These are phyloP conservation scores for Malassezia nana DNA, from an alignment of 1,284 basidiomycete species.

Conservation along the genomic window DNA sequence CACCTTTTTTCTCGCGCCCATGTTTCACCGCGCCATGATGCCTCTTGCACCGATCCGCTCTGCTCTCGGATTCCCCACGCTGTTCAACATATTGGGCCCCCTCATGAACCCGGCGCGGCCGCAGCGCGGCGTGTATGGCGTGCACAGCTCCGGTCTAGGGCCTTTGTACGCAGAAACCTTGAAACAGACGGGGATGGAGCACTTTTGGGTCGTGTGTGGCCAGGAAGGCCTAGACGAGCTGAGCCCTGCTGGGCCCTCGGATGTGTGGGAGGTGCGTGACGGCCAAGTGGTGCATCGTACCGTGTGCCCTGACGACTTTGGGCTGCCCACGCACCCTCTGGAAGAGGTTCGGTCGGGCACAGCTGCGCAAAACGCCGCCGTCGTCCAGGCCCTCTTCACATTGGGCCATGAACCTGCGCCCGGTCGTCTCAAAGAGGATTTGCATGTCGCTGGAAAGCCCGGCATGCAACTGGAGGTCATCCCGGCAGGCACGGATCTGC, in stretches of 20 bases:
- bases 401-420: neutral
- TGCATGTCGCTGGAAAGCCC: neutral
- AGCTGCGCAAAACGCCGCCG: conserved; percentile 36
- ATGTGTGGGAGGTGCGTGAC: conserved; percentile 51
- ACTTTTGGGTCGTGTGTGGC: conserved; percentile 87
- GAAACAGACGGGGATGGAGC: conserved; percentile 56
- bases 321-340: conserved; percentile 27
- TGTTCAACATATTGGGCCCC: conserved; percentile 93
- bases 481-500: conserved; percentile 25
- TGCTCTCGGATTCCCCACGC: conserved; percentile 81
- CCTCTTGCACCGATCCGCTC: conserved; percentile 75
- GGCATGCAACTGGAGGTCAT: conserved; percentile 23
- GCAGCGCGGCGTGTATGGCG: conserved; percentile 70
- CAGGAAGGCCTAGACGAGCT: conserved; percentile 88
- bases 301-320: conserved; percentile 37
- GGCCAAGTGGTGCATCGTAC: conserved; percentile 29
- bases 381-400: conserved; percentile 31
- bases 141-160: conserved; percentile 76
- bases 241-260: conserved; percentile 71
- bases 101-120: conserved; percentile 85
- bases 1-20: conserved; percentile 82
- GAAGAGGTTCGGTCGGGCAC: conserved; percentile 30
- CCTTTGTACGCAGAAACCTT: conserved; percentile 71
- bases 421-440: conserved; percentile 4
- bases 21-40: conserved; percentile 81